These are phyloP conservation scores for Pichia sp. DNA, from an alignment of 1,139 yeast genomes.

Conservation along the genomic window DNA sequence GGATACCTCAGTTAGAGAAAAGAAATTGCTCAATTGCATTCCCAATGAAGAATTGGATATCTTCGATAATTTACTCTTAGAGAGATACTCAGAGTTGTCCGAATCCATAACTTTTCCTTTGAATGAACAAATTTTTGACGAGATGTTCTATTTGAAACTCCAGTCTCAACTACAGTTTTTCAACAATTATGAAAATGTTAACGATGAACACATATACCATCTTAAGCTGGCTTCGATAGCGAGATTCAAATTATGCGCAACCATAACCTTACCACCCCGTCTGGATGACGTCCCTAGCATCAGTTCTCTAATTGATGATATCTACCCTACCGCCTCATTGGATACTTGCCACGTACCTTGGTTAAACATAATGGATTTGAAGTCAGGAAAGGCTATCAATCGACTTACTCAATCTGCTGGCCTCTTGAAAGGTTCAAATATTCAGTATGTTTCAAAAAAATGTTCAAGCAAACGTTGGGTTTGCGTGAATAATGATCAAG, in stretches of 20 bases:
- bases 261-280: slow-evolving; percentile 47
- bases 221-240: slow-evolving; percentile 33
- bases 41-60: slow-evolving; percentile 33
- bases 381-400: slow-evolving; percentile 13
- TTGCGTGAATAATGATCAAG: slow-evolving; percentile 1
- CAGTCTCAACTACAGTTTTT: neutral
- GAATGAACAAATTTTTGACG: slow-evolving; percentile 8
- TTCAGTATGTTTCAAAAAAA: slow-evolving; percentile 17
- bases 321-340: slow-evolving; percentile 10
- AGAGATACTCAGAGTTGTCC: slow-evolving; percentile 9
- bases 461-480: slow-evolving; percentile 14
- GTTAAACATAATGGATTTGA: slow-evolving; percentile 15
- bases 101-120: neutral
- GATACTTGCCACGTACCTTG: slow-evolving; percentile 16
- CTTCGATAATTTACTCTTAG: slow-evolving; percentile 20
- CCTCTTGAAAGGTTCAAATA: slow-evolving; percentile 12
- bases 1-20: slow-evolving; percentile 38
- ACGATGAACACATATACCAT: slow-evolving; percentile 14
- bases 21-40: slow-evolving; percentile 33
- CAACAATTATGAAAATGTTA: neutral
- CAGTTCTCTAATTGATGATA: slow-evolving; percentile 22
- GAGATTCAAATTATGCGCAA: slow-evolving; percentile 46
- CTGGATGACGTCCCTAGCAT: slow-evolving; percentile 36
- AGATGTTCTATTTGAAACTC: slow-evolving; percentile 6
- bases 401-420: slow-evolving; percentile 12